These are phyloP conservation scores for Sextonia rubra DNA, from an alignment of 164 flowering plant genomes.

Conservation along the genomic window DNA sequence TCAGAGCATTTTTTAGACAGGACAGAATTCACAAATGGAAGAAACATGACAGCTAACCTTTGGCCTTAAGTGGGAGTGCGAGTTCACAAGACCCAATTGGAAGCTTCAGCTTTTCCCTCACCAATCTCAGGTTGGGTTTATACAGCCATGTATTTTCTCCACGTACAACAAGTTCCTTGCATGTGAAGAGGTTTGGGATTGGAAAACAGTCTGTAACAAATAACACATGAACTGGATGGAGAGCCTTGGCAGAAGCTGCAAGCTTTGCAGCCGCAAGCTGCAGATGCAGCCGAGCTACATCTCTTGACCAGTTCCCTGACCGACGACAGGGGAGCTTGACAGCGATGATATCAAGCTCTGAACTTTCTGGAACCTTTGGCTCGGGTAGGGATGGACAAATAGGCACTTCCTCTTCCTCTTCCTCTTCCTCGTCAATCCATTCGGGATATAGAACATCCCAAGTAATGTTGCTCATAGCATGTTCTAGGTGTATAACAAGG, in stretches of 20 bases:
- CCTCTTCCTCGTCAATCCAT: conserved; percentile 72
- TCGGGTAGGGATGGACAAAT: conserved; percentile 15
- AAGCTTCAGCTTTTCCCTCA: conserved; percentile 44
- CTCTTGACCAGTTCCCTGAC: conserved; percentile 46
- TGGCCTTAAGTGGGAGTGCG: conserved; percentile 37
- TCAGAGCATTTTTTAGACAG: not conserved
- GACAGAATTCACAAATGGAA: not conserved
- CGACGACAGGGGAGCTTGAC: conserved; percentile 56
- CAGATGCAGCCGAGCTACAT: conserved; percentile 57
- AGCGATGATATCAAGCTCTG: conserved; percentile 38
- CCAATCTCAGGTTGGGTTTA: conserved; percentile 29
- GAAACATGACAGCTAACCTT: conserved; percentile 31
- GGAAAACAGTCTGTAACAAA: conserved; percentile 53
- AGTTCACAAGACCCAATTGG: conserved; percentile 66
- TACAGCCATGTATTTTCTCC: conserved; percentile 45
- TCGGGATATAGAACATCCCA: conserved; percentile 62
- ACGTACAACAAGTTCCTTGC: conserved; percentile 49
- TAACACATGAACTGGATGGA: conserved; percentile 33
- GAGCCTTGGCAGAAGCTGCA: conserved; percentile 35
- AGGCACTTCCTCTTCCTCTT: conserved; percentile 39
- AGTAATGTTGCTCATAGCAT: conserved; percentile 30
- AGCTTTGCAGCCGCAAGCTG: conserved; percentile 58
- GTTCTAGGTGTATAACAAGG: conserved; percentile 33
- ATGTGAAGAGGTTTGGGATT: conserved; percentile 49
- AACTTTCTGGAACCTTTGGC: conserved; percentile 17